Percentiles rank a stretch among this genome's conserved stretches.
phyloP scores from a whole-genome alignment of 495 filamentous ascomycete genomes.

The Tuber melanosporum region DNA sequence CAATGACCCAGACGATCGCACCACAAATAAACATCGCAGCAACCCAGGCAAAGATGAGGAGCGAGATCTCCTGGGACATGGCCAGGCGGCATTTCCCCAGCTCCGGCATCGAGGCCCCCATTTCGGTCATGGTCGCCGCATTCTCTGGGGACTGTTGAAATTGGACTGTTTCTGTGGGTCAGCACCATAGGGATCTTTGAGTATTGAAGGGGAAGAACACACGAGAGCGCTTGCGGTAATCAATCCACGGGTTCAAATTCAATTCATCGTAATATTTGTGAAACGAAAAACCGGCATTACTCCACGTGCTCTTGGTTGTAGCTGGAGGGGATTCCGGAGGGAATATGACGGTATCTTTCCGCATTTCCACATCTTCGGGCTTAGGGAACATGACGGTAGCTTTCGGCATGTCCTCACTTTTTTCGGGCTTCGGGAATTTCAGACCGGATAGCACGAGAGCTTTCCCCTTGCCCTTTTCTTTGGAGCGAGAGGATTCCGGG shows the following conservation, averaged over 20 bases:
- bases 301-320: too few relatives aligned
- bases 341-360: too few relatives aligned
- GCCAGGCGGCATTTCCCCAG: not conserved
- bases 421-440: too few relatives aligned
- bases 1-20: not conserved
- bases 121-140: not conserved
- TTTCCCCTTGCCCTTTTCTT: too few relatives aligned
- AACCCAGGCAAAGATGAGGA: not conserved
- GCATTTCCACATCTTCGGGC: too few relatives aligned
- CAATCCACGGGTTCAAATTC: not conserved
- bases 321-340: too few relatives aligned
- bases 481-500: too few relatives aligned
- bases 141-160: fast-evolving
- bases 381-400: too few relatives aligned
- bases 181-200: not conserved
- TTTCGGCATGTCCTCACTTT: too few relatives aligned
- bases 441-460: too few relatives aligned
- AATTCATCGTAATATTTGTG: not conserved
- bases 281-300: too few relatives aligned
- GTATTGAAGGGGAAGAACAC: not conserved
- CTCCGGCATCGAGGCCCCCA: not conserved
- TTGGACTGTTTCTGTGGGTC: not conserved
- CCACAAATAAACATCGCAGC: not conserved
- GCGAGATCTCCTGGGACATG: not conserved
- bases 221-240: not conserved